phyloP scores from a whole-genome alignment of 768 basidiomycete genomes.

The Suillus brevipes region DNA sequence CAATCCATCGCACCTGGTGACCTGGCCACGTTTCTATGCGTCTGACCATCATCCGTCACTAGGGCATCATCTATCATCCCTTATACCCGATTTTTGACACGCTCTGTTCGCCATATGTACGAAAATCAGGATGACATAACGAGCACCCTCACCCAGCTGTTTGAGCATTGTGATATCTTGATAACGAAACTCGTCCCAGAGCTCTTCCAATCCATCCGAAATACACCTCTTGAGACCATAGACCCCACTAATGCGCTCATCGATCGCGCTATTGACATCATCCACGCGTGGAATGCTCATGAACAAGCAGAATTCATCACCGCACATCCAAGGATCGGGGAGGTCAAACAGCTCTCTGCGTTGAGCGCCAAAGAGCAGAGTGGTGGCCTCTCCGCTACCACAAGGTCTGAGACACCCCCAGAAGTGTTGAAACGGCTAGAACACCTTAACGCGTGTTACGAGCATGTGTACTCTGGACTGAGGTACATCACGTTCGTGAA shows the following conservation, averaged over 20 bases:
- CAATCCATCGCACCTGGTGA: background rate
- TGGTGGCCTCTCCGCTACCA: conserved; percentile 30
- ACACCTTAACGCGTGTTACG: conserved; percentile 79
- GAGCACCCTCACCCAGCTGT: conserved; percentile 44
- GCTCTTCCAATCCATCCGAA: conserved; percentile 35
- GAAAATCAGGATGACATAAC: conserved; percentile 24
- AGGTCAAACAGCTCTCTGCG: conserved; percentile 68
- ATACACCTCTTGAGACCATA: conserved; percentile 39
- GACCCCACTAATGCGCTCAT: conserved; percentile 44
- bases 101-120: background rate
- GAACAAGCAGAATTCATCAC: conserved; percentile 66
- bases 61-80: background rate
- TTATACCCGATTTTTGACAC: background rate
- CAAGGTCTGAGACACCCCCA: conserved; percentile 58
- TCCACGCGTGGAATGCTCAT: conserved; percentile 52
- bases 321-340: conserved; percentile 90
- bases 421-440: conserved; percentile 71
- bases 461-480: conserved; percentile 68
- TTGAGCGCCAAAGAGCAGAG: conserved; percentile 84
- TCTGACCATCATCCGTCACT: background rate
- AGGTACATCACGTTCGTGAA: conserved; percentile 94
- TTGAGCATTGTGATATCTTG: conserved; percentile 70
- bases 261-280: conserved; percentile 47
- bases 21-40: background rate
- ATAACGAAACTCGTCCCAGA: conserved; percentile 53